Conservation (phyloP, 2,329 filamentous ascomycete species). For the Ophiobolus disseminans region DNA sequence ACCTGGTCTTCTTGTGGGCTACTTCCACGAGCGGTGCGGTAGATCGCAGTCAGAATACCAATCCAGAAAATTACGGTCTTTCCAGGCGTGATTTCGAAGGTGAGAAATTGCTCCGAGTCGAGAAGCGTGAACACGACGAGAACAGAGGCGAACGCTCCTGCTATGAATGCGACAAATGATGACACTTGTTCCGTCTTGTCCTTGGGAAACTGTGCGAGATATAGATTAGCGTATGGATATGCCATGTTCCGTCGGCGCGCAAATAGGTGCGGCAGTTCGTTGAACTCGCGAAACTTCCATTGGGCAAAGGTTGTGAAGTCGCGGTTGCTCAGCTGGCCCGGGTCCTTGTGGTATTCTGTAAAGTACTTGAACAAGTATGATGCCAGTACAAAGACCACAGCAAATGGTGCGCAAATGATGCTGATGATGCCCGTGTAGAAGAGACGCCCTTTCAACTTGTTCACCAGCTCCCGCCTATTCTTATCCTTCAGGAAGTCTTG, state of each 20-base stretch:
- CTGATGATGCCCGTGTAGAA: conserved; percentile 85
- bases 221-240: conserved; percentile 88
- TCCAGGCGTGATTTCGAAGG: conserved; percentile 88
- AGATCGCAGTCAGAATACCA: conserved; percentile 80
- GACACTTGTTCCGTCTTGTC: conserved; percentile 87
- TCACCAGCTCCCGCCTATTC: conserved; percentile 78
- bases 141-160: conserved; percentile 85
- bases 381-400: conserved; percentile 84
- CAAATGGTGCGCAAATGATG: conserved; percentile 83
- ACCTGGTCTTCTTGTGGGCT: conserved; percentile 86
- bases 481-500: conserved; percentile 85
- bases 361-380: conserved; percentile 96
- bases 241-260: conserved; percentile 91
- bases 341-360: conserved; percentile 96
- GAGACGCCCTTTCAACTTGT: conserved; percentile 78
- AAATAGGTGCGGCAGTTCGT: conserved; percentile 92
- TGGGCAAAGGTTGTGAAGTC: conserved; percentile 92
- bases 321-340: conserved; percentile 82
- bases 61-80: conserved; percentile 91
- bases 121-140: conserved; percentile 83
- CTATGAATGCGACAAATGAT: conserved; percentile 84
- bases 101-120: conserved; percentile 88
- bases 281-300: conserved; percentile 99
- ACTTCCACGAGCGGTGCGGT: conserved; percentile 81
- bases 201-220: conserved; percentile 96